A percentile compares a stretch with the other conserved stretches of the same genome.
These are phyloP conservation scores for Spatholobus suberectus DNA, from an alignment of 306 rosid genomes.

Conservation along the genomic window DNA sequence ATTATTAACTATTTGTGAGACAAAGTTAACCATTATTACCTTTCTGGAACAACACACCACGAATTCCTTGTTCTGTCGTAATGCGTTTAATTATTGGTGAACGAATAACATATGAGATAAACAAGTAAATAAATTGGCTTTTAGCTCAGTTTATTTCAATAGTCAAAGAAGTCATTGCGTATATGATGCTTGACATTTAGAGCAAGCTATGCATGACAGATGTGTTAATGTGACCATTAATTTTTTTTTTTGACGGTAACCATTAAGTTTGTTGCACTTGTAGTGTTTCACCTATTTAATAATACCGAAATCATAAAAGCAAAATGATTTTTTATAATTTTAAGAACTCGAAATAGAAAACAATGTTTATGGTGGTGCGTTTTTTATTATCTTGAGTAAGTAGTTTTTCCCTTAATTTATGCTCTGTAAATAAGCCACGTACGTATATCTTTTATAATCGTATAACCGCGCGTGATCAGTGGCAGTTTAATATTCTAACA, in stretches of 20 bases:
- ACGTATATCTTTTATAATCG: not conserved
- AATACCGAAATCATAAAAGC: not conserved
- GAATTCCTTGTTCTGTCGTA: not conserved
- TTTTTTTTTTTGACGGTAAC: too few species aligned
- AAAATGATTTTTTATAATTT: not conserved
- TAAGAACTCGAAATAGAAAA: not conserved
- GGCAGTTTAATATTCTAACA: not conserved
- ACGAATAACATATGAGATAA: not conserved
- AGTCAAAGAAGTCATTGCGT: too few species aligned
- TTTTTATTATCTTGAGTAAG: too few species aligned
- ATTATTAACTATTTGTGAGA: too few species aligned
- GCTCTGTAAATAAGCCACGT: not conserved
- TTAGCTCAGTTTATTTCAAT: too few species aligned
- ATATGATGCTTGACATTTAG: too few species aligned
- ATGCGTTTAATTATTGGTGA: not conserved
- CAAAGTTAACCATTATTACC: too few species aligned
- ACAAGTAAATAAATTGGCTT: not conserved
- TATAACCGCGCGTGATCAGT: not conserved
- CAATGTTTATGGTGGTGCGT: too few species aligned
- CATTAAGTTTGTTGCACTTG: not conserved
- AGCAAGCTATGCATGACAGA: not conserved
- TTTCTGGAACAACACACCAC: slow-evolving; percentile 28
- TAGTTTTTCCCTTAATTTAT: not conserved
- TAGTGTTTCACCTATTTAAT: not conserved
- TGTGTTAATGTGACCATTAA: not conserved